Conservation (phyloP, 805 yeast species). For the Candida boleticola region DNA sequence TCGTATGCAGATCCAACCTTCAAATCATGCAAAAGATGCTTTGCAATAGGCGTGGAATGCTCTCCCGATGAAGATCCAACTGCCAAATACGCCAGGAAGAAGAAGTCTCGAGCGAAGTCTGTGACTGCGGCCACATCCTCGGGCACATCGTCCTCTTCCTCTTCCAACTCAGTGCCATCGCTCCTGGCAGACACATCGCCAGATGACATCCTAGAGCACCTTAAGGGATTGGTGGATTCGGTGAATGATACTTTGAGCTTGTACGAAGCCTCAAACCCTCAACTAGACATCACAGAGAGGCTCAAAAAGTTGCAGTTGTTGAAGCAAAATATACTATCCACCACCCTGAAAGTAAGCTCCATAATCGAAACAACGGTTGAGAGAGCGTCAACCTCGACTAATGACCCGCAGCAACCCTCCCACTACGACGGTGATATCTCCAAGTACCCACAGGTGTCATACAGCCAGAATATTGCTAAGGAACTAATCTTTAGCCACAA, state of each 20-base stretch:
- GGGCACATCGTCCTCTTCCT: slow-evolving; percentile 1
- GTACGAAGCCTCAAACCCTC: neutral
- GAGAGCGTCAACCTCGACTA: neutral
- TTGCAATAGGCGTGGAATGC: slow-evolving; percentile 42
- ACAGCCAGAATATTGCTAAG: slow-evolving; percentile 26
- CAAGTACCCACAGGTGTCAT: slow-evolving; percentile 2
- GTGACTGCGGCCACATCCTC: slow-evolving; percentile 10
- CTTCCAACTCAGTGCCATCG: slow-evolving; percentile 9
- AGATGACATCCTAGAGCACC: neutral
- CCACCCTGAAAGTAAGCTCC: neutral
- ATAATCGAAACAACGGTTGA: neutral
- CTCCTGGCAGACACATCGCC: neutral
- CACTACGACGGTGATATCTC: neutral
- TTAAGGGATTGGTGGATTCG: neutral
- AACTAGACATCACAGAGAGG: neutral
- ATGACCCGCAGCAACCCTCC: neutral
- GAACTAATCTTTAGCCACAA: slow-evolving; percentile 35
- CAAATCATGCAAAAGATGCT: slow-evolving; percentile 46
- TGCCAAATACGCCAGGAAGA: slow-evolving; percentile 33
- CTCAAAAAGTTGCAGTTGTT: neutral
- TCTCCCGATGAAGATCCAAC: slow-evolving; percentile 55
- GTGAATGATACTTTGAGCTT: neutral
- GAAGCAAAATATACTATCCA: neutral
- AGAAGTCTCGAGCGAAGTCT: slow-evolving; percentile 26
- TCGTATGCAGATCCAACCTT: slow-evolving; percentile 46